These are phyloP conservation scores for Sherardia arvensis DNA, from an alignment of 257 asterid genomes.

Conservation along the genomic window DNA sequence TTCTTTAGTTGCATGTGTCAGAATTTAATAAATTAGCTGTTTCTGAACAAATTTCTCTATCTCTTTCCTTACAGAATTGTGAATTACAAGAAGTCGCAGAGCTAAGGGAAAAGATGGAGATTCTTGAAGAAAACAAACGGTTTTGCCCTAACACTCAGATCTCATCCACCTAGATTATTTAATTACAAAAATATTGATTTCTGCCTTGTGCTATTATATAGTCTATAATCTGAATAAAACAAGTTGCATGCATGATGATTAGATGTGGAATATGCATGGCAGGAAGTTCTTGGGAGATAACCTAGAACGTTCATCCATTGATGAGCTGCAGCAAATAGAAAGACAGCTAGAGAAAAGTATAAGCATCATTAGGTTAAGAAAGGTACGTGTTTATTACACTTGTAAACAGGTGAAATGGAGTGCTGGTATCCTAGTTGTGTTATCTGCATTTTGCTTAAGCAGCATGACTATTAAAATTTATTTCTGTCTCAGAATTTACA, in stretches of 20 bases:
- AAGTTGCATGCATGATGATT: background rate
- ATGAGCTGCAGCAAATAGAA: conserved; percentile 37
- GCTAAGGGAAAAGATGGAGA: conserved; percentile 24
- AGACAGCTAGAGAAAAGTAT: conserved; percentile 40
- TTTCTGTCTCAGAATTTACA: no score
- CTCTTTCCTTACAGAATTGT: conserved; percentile 21
- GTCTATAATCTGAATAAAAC: no score
- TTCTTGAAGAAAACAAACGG: conserved; percentile 45
- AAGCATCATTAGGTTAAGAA: conserved; percentile 33
- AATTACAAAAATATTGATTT: background rate
- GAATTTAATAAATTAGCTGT: background rate
- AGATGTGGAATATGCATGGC: background rate
- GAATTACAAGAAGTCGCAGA: conserved; percentile 28
- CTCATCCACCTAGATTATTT: background rate
- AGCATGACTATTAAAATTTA: background rate
- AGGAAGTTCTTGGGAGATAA: conserved; percentile 44
- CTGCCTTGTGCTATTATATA: background rate
- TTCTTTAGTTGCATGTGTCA: no score
- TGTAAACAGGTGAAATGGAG: no score
- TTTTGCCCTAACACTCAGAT: conserved; percentile 8
- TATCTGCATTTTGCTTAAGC: background rate
- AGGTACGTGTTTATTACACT: conserved; percentile 22
- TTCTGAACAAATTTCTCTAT: background rate
- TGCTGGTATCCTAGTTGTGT: no score
- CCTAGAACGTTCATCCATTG: conserved; percentile 29